Evolutionary conservation across 768 basidiomycete genomes (phyloP), one percentile per base, ranked within the genome.

Genomic region (Cyclocybe aegerita): DNA sequence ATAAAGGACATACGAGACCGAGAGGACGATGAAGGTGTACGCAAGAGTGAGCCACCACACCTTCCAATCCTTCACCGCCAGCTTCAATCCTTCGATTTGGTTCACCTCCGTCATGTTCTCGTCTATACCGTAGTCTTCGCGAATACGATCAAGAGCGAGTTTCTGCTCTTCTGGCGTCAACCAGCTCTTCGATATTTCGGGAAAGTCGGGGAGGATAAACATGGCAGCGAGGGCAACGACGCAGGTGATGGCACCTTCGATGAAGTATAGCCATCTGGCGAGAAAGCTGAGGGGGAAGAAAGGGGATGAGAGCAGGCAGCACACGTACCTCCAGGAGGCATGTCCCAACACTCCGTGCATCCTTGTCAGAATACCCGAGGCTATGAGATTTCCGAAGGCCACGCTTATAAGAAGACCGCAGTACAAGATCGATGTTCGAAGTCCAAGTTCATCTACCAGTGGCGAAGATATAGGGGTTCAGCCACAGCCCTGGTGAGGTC

Each of bases 301-400:
- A 37, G 7, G 7, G 4, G 11, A 37, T 11, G 36, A 15, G 2
- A 11, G 36, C 36, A 14, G 7, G 9, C 7, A 15, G 9, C 34
- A 14, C n/a, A 33, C 16, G 44, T 61, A 84, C 76, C 85, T 74
- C 90, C 90, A 93, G 0, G 85, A 86, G 1, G 85, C 73, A 52
- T 80, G 73, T 2, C 88, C 89, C 16, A 82, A 73, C 47, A 76
- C 75, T 3, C 86, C 87, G 15, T 88, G 74, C 86, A 92, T 87
- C 9, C 73, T 72, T 53, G 76, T 74, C 16, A 93, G 75, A 45
- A 93, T 86, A 1, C 80, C 87, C 32, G 88, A 86, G 4, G 89
- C 88, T 49, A 93, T 77, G n/a, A 93, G 70, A 1, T 86, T 75
- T 0, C 90, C 89, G 59, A 92, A 90, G 0, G 87, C 90, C 66